Conservation (phyloP, 163 green algal genomes). For the Chlamydomonas reinhardtii region DNA sequence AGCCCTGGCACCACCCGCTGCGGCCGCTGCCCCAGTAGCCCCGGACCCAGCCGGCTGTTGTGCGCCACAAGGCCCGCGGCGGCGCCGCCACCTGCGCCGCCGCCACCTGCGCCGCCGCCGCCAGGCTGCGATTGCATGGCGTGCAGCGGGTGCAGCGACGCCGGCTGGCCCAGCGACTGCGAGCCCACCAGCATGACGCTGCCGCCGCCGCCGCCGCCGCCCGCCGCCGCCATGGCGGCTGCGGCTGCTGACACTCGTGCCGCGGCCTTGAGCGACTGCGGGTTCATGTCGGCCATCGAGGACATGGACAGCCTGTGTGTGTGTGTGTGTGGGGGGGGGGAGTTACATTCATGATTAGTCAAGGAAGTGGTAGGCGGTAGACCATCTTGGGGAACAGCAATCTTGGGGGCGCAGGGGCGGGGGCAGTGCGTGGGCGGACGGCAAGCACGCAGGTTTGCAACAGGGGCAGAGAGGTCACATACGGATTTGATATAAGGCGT, state of each 20-base stretch:
- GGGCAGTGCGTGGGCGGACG: no score
- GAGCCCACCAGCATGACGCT: not conserved
- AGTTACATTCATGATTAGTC: no score
- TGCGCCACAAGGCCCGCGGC: not conserved
- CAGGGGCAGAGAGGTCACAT: no score
- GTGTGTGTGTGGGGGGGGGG: not conserved
- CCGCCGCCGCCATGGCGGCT: slow-evolving; percentile 18
- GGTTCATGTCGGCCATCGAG: slow-evolving; percentile 37
- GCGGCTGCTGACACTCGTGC: slow-evolving; percentile 13
- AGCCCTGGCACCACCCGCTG: no score
- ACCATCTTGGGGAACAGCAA: no score
- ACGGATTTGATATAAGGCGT: no score
- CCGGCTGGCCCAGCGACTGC: not conserved
- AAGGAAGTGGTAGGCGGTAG: no score
- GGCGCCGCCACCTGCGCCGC: not conserved
- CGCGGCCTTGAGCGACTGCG: slow-evolving; percentile 7
- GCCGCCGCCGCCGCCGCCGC: slow-evolving; percentile 2
- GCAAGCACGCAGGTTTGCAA: no score
- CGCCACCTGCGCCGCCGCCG: not conserved
- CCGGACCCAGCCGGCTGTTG: no score
- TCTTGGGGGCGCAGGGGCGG: no score
- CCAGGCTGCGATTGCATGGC: not conserved
- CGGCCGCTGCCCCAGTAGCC: no score
- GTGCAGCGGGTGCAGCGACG: slow-evolving; percentile 3
- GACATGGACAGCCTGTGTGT: slow-evolving; percentile 15